These are phyloP conservation scores for Fusarium sp. DNA, from an alignment of 2,329 filamentous ascomycete species.

Conservation along the genomic window DNA sequence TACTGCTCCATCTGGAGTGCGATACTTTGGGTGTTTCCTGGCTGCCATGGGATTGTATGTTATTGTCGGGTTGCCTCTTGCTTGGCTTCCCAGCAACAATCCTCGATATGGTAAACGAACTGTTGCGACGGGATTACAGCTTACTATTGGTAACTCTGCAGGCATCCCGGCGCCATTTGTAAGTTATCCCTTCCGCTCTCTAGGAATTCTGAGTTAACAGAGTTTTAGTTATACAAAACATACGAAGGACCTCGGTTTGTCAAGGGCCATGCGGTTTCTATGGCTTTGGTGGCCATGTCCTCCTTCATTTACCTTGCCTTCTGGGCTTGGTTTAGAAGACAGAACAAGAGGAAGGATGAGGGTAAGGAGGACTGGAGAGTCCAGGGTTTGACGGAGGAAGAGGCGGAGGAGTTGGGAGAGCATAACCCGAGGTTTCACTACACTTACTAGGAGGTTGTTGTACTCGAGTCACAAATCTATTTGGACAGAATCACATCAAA, in stretches of 20 bases:
- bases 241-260: conserved; percentile 59
- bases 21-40: conserved; percentile 73
- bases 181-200: not conserved
- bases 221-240: conserved; percentile 45
- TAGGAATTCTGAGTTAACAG: not conserved
- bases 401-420: conserved; percentile 50
- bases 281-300: conserved; percentile 61
- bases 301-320: conserved; percentile 57
- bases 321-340: conserved; percentile 47
- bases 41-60: conserved; percentile 72
- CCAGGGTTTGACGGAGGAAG: conserved; percentile 47
- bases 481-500: not conserved
- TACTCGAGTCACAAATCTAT: not conserved
- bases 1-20: conserved; percentile 63
- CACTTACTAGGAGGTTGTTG: conserved; percentile 37
- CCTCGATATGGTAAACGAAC: conserved; percentile 75
- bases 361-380: conserved; percentile 49
- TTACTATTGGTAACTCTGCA: conserved; percentile 72
- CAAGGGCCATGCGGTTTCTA: conserved; percentile 63
- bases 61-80: conserved; percentile 53
- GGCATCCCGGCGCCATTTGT: conserved; percentile 72
- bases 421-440: conserved; percentile 50
- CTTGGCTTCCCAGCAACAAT: conserved; percentile 66
- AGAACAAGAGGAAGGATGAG: conserved; percentile 52
- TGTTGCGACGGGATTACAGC: conserved; percentile 69